phyloP scores from a whole-genome alignment of 2,329 filamentous ascomycete species.

The Sarocladiaceae sp. region DNA sequence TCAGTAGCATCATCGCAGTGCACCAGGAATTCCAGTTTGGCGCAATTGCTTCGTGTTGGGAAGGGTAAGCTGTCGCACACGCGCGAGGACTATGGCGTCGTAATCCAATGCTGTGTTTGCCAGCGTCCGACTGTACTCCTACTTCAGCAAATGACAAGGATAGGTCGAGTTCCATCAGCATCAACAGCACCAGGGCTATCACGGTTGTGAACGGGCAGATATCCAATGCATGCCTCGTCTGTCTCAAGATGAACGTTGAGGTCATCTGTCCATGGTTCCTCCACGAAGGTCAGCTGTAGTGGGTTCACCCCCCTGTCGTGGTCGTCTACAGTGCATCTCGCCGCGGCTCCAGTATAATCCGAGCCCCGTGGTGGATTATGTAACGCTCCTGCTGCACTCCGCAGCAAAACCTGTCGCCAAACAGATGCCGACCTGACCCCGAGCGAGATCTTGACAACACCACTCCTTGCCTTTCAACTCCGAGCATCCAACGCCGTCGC shows the following conservation, averaged over 20 bases:
- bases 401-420: slow-evolving; percentile 39
- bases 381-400: slow-evolving; percentile 26
- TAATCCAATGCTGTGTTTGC: too few species aligned
- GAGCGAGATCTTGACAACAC: slow-evolving; percentile 34
- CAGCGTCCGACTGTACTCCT: too few species aligned
- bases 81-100: too few species aligned
- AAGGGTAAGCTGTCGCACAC: too few species aligned
- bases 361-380: slow-evolving; percentile 20
- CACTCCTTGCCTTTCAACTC: slow-evolving; percentile 19
- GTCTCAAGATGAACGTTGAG: not conserved
- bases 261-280: not conserved
- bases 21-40: too few species aligned
- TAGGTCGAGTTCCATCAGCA: too few species aligned
- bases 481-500: slow-evolving; percentile 18
- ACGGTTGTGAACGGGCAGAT: too few species aligned
- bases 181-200: too few species aligned
- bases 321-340: not conserved
- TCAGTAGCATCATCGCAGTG: too few species aligned
- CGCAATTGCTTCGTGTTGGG: too few species aligned
- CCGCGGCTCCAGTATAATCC: slow-evolving; percentile 12
- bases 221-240: not conserved
- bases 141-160: too few species aligned
- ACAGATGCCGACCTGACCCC: slow-evolving; percentile 31
- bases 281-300: not conserved
- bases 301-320: not conserved